A percentile compares a stretch with the other conserved stretches of the same genome.
Conservation (phyloP, 441 rosid genomes). For the Pelargonium citronellum region DNA sequence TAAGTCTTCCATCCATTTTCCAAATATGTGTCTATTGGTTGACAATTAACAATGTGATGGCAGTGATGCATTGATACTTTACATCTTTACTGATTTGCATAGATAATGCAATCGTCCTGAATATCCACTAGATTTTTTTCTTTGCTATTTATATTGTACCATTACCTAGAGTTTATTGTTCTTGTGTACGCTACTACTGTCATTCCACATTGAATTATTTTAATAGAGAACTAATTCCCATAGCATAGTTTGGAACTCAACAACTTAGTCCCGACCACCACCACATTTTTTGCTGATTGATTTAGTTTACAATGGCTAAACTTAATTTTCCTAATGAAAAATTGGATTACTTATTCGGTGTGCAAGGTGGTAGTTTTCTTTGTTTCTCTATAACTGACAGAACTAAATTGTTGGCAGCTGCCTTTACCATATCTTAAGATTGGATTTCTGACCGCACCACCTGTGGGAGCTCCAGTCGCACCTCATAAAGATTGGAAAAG, state of each 20-base stretch:
- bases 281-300: not conserved
- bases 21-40: not conserved
- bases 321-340: not conserved
- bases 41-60: not conserved
- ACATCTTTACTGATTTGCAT: not conserved
- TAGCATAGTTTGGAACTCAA: not conserved
- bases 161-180: too few relatives aligned
- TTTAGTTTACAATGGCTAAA: not conserved
- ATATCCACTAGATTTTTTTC: too few relatives aligned
- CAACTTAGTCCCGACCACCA: not conserved
- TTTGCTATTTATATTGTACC: too few relatives aligned
- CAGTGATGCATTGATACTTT: not conserved
- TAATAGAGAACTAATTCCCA: not conserved
- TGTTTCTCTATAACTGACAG: conserved; percentile 18
- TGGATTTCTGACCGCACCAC: conserved; percentile 79
- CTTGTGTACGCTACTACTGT: too few relatives aligned
- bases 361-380: not conserved
- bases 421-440: conserved; percentile 85
- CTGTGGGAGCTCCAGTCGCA: conserved; percentile 59
- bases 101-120: too few relatives aligned
- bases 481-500: conserved; percentile 88
- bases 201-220: not conserved
- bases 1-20: not conserved
- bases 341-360: not conserved
- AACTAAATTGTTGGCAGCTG: conserved; percentile 46